Evolutionary conservation across 2,329 filamentous ascomycete genomes (phyloP).

Genomic region (Achaetomium macrosporum): DNA sequence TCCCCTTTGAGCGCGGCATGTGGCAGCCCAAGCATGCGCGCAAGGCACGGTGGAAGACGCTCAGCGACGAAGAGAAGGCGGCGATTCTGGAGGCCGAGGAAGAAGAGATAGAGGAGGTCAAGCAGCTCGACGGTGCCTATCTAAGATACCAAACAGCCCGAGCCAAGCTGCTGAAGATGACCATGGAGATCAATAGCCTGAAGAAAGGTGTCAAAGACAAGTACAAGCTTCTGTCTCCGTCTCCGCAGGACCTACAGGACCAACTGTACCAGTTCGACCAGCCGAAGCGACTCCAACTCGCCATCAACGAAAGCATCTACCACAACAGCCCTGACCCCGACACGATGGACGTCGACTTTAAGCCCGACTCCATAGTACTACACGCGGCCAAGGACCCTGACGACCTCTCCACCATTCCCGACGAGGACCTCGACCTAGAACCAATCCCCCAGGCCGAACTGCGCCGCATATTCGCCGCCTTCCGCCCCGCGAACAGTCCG

Average conservation of each 20-base stretch:
- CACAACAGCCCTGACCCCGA: not conserved
- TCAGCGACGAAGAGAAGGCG: slow-evolving; percentile 33
- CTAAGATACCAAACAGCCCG: not conserved
- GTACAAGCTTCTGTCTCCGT: not conserved
- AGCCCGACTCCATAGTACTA: not conserved
- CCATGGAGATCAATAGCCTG: not conserved
- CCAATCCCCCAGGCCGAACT: slow-evolving; percentile 7
- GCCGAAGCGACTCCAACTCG: not conserved
- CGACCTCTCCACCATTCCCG: slow-evolving; percentile 8
- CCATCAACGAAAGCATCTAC: not conserved
- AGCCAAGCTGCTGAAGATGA: not conserved
- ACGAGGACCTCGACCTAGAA: slow-evolving; percentile 11
- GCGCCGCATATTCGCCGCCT: not conserved
- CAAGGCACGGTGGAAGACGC: slow-evolving; percentile 39
- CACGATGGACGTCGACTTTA: slow-evolving; percentile 9
- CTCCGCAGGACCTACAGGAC: not conserved
- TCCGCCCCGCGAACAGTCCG: not conserved
- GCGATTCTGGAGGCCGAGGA: slow-evolving; percentile 32
- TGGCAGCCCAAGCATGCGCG: slow-evolving; percentile 41
- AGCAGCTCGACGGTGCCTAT: not conserved
- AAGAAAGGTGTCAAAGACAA: not conserved
- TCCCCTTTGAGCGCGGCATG: slow-evolving; percentile 29
- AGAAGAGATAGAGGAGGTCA: slow-evolving; percentile 20
- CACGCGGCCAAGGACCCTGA: not conserved
- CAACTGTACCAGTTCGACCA: slow-evolving; percentile 2